Percentiles rank a stretch among this genome's conserved stretches.
These are phyloP conservation scores for Hyaloscypha finlandica DNA, from an alignment of 495 filamentous ascomycete species.

Conservation along the genomic window DNA sequence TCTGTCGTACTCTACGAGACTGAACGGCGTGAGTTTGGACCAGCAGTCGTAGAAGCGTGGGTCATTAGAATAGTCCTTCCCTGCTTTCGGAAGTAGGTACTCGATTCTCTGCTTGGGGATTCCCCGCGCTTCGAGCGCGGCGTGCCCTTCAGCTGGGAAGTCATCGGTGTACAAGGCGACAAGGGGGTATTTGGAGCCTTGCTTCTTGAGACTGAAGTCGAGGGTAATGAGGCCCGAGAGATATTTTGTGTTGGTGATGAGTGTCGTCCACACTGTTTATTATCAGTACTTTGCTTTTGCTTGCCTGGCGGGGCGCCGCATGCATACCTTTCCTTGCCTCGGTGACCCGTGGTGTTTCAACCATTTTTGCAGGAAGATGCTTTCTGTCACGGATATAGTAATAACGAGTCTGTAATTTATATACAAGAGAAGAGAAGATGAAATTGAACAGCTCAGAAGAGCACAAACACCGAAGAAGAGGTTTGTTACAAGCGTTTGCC, in stretches of 20 bases:
- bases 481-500: background rate
- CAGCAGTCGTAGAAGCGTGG: conserved; percentile 81
- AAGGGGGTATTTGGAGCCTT: conserved; percentile 64
- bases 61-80: conserved; percentile 63
- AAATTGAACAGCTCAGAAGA: background rate
- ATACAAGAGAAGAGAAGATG: background rate
- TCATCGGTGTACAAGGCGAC: conserved; percentile 76
- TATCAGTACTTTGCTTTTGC: conserved; percentile 10
- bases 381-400: background rate
- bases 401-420: background rate
- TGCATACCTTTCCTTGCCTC: conserved; percentile 25
- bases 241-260: conserved; percentile 76
- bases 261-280: conserved; percentile 68
- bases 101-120: conserved; percentile 63
- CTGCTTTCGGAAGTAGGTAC: conserved; percentile 59
- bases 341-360: conserved; percentile 18
- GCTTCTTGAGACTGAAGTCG: conserved; percentile 62
- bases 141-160: conserved; percentile 62
- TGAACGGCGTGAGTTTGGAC: conserved; percentile 80
- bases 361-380: conserved; percentile 9
- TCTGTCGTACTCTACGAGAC: conserved; percentile 67
- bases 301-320: background rate
- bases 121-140: conserved; percentile 61
- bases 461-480: background rate
- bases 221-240: conserved; percentile 73